These are phyloP conservation scores for Tetrapisispora fleetii DNA, from an alignment of 805 yeast genomes.

Conservation along the genomic window DNA sequence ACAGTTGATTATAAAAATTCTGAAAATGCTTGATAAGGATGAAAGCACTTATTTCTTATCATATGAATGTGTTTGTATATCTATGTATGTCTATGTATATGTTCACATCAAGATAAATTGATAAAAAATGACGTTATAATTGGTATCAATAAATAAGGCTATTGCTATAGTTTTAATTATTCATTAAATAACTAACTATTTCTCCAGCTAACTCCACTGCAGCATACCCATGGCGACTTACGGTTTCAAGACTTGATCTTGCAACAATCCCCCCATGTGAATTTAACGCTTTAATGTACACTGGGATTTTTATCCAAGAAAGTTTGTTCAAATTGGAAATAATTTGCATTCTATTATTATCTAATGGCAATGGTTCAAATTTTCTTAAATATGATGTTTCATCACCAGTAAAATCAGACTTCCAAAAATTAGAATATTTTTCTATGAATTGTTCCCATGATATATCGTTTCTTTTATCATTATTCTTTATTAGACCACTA, in stretches of 20 bases:
- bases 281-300: constrained; percentile 59
- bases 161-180: neutral
- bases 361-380: constrained; percentile 27
- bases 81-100: neutral
- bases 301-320: constrained; percentile 71
- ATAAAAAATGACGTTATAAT: neutral
- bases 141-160: neutral
- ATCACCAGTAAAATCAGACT: neutral
- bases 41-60: neutral
- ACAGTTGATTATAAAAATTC: neutral
- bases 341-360: constrained; percentile 33
- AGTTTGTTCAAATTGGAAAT: constrained; percentile 48
- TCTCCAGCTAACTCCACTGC: constrained; percentile 23
- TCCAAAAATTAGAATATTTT: constrained; percentile 15
- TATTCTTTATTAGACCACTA: neutral
- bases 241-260: constrained; percentile 46
- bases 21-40: no score
- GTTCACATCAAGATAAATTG: no score
- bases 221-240: constrained; percentile 18
- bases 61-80: neutral
- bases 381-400: constrained; percentile 6
- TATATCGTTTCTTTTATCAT: neutral
- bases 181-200: constrained; percentile 15
- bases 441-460: constrained; percentile 21
- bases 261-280: constrained; percentile 85